Base-by-base conservation (phyloP, 2,329 filamentous ascomycete species). In the Colletotrichum sp. region DNA sequence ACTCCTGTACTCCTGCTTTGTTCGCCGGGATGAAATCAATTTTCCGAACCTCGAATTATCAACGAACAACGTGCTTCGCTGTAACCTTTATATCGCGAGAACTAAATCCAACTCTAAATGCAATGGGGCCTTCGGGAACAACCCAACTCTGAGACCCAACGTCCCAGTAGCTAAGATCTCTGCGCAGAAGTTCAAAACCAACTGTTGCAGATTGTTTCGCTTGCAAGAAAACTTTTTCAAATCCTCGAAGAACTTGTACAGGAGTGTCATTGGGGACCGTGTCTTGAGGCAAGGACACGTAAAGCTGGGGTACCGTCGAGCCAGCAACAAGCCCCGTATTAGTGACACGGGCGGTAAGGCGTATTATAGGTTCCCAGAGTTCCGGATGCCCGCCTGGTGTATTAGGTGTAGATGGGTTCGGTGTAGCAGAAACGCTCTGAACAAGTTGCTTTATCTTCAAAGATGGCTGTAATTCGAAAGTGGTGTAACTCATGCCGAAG, bases 151-250 rank as follows among this genome's bases (percentile, higher is more conserved):
- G 88, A 60, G 83, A 82, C 4, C 85, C 82, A 2, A 90, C 87
- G 79, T 92, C 91, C 92, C 93, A 94, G 74, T 92, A 92, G 78
- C 92, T 93, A 71, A 94, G 78, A 82, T 94, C 92, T 76, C 92
- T 89, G 68, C 92, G 87, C 16, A 88, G 92, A 63, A 94, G 77
- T 0, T 86, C 84, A 78, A 94, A 88, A 2, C 84, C 86, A 4
- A 93, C 89, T 1, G 82, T 85, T 67, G 79, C 82, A 2, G 81
- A 86, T 78, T 90, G 84, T 0, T 89, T 89, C 2, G 86, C 83
- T 16, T 87, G 82, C 18, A 94, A 81, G 12, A 84, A 80, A 8
- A 93, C 80, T 83, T 94, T 94, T 72, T 92, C 90, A 77, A 94
- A 94, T 5, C 91, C 92, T 18, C 93, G 88, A 18, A 94, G 85